Evolutionary conservation across 257 asterid genomes (phyloP).

Genomic region (Nicotiana sylvestris): DNA sequence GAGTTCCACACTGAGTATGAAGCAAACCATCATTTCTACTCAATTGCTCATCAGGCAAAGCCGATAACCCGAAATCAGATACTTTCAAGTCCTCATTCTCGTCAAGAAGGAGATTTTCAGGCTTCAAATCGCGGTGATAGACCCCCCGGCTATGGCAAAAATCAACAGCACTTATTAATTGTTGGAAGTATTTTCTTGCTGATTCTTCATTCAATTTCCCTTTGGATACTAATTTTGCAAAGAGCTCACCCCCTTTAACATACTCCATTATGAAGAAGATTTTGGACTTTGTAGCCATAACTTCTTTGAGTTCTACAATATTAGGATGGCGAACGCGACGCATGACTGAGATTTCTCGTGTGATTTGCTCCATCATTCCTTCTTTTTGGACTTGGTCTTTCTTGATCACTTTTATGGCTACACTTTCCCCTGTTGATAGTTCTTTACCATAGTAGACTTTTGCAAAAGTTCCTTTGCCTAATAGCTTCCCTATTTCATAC

Average conservation of each 20-base stretch:
- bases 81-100: slow-evolving; percentile 47
- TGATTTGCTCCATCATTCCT: slow-evolving; percentile 51
- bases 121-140: slow-evolving; percentile 35
- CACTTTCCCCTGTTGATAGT: slow-evolving; percentile 36
- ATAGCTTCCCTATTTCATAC: slow-evolving; percentile 44
- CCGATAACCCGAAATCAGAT: slow-evolving; percentile 61
- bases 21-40: slow-evolving; percentile 32
- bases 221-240: slow-evolving; percentile 33
- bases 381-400: slow-evolving; percentile 43
- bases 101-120: slow-evolving; percentile 61
- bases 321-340: slow-evolving; percentile 58
- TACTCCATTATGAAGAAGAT: slow-evolving; percentile 57
- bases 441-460: slow-evolving; percentile 46
- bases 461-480: slow-evolving; percentile 60
- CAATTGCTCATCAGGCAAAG: slow-evolving; percentile 33
- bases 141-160: slow-evolving; percentile 36
- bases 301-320: slow-evolving; percentile 52
- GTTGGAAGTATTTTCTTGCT: slow-evolving; percentile 53
- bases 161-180: slow-evolving; percentile 43
- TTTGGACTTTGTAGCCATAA: slow-evolving; percentile 51
- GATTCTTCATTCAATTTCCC: slow-evolving; percentile 41
- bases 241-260: slow-evolving; percentile 61
- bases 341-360: slow-evolving; percentile 56
- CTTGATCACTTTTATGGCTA: slow-evolving; percentile 58
- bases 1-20: slow-evolving; percentile 62